Evolutionary conservation across 257 asterid species (phyloP).

Genomic region (Capsicum chinense): DNA sequence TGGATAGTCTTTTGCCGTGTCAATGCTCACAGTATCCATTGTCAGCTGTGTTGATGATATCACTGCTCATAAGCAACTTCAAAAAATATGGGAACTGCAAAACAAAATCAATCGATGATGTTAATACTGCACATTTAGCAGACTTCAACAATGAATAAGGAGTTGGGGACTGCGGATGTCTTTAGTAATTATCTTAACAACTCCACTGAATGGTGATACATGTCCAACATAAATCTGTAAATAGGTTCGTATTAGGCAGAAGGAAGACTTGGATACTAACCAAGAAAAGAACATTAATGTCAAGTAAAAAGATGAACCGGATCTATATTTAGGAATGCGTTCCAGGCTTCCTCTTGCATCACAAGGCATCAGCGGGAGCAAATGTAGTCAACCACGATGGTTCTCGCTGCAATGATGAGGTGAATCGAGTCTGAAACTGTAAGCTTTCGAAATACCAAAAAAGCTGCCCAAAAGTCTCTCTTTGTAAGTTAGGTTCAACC

Average conservation of each 20-base stretch:
- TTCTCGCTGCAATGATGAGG: constrained; percentile 11
- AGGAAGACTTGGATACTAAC: background rate
- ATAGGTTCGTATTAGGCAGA: constrained; percentile 16
- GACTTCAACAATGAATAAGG: background rate
- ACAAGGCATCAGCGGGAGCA: constrained; percentile 27
- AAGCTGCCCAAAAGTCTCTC: background rate
- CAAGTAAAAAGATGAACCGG: constrained; percentile 1
- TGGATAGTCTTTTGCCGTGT: too few species aligned
- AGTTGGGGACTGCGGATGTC: background rate
- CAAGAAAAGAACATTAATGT: background rate
- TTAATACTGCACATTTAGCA: background rate
- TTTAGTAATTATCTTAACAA: constrained; percentile 61
- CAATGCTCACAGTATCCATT: constrained; percentile 50
- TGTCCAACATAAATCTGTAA: constrained; percentile 37
- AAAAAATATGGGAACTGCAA: constrained; percentile 78
- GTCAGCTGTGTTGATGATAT: constrained; percentile 26
- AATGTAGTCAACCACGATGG: constrained; percentile 28
- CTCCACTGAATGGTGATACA: constrained; percentile 42
- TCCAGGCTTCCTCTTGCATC: constrained; percentile 30
- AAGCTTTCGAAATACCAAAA: background rate
- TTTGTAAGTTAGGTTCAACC: background rate
- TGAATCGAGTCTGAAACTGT: background rate
- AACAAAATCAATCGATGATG: background rate
- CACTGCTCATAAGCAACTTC: constrained; percentile 42
- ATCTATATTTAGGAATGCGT: constrained; percentile 25